phyloP scores from a whole-genome alignment of 2,329 filamentous ascomycete genomes.

The Fusarium clavum region DNA sequence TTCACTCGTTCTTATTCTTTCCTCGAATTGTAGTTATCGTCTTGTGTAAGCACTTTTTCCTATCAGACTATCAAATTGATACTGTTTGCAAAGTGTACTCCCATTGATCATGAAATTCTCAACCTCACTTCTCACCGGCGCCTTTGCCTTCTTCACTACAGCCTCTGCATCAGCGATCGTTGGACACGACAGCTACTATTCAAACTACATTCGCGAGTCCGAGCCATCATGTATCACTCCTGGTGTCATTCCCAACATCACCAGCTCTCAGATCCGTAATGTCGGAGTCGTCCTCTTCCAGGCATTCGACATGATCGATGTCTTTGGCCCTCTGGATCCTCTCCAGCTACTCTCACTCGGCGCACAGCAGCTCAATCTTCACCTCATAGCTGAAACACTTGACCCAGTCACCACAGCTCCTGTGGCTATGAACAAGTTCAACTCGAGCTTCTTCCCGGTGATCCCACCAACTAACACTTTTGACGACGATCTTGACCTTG shows the following conservation, averaged over 20 bases:
- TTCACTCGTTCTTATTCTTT: background rate
- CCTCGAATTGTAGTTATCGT: background rate
- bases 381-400: constrained; percentile 55
- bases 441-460: constrained; percentile 52
- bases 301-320: constrained; percentile 59
- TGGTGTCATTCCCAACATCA: constrained; percentile 37
- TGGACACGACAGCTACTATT: background rate
- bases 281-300: constrained; percentile 59
- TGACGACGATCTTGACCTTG: constrained; percentile 60
- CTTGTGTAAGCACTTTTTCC: background rate
- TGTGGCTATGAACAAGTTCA: constrained; percentile 47
- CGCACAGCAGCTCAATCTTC: constrained; percentile 53
- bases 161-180: constrained; percentile 16
- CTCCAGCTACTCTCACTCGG: constrained; percentile 55
- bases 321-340: constrained; percentile 60
- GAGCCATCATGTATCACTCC: constrained; percentile 39
- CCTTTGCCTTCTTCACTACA: constrained; percentile 15
- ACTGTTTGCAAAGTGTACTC: constrained; percentile 4
- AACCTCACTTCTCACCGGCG: constrained; percentile 16
- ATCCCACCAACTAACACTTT: constrained; percentile 64
- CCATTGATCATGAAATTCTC: constrained; percentile 39
- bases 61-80: background rate
- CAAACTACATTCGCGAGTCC: constrained; percentile 1
- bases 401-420: constrained; percentile 56
- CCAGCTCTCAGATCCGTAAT: constrained; percentile 44